Evolutionary conservation across 192 early-diverging fungal species (phyloP).

Genomic region (Linnemannia elongata): DNA sequence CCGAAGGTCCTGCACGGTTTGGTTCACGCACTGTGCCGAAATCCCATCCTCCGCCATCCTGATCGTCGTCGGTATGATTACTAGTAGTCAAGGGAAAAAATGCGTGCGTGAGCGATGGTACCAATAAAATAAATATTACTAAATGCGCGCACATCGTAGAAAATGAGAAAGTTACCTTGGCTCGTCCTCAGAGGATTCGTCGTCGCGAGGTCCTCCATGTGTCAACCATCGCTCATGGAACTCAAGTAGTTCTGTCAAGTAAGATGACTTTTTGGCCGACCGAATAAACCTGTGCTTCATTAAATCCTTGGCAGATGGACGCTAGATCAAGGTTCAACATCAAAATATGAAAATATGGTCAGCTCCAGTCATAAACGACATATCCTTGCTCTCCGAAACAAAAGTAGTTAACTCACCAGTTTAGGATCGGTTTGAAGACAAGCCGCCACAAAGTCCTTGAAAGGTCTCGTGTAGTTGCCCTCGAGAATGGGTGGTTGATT

Average conservation of each 20-base stretch:
- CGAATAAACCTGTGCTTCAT: slow-evolving; percentile 91
- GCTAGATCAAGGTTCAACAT: slow-evolving; percentile 50
- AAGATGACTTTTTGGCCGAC: slow-evolving; percentile 85
- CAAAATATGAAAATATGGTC: neutral
- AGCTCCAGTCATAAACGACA: neutral
- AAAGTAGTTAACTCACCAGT: slow-evolving; percentile 60
- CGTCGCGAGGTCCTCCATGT: slow-evolving; percentile 64
- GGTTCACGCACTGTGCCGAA: slow-evolving; percentile 67
- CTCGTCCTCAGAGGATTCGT: slow-evolving; percentile 65
- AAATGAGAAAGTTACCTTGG: slow-evolving; percentile 46
- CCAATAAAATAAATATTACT: neutral
- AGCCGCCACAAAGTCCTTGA: slow-evolving; percentile 90
- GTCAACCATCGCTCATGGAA: slow-evolving; percentile 84
- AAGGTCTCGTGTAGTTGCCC: slow-evolving; percentile 80
- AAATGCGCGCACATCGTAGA: neutral
- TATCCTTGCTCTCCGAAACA: neutral
- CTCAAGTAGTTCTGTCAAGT: slow-evolving; percentile 88
- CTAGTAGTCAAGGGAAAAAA: neutral
- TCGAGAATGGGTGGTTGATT: slow-evolving; percentile 88
- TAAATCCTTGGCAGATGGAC: slow-evolving; percentile 91
- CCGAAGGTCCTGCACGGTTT: slow-evolving; percentile 19
- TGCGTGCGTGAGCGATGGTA: neutral
- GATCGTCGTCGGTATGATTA: slow-evolving; percentile 45
- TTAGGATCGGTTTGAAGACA: slow-evolving; percentile 92
- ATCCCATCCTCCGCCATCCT: slow-evolving; percentile 66